Base-by-base conservation (phyloP, 495 filamentous ascomycete species). In the Elasticomyces elasticus region DNA sequence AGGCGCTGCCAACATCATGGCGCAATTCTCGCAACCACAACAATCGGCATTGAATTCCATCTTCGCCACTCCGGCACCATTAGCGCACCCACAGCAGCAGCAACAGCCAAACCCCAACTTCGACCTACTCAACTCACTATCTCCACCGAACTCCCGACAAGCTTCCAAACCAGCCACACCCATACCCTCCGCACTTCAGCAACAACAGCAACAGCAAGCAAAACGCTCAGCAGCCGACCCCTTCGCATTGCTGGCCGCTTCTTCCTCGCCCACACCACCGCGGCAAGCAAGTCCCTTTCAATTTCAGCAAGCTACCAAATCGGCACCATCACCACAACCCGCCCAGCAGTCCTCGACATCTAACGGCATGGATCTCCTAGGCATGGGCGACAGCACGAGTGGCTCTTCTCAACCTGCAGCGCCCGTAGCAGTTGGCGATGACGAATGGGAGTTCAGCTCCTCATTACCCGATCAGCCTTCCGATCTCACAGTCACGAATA, bases 401-500 rank as follows among this genome's bases (percentile, higher is more conserved):
- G 23, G 49, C 63, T 22, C 54, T 51, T 37, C 62, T 62, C 52
- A 54, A 54, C 19, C 49, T 31, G 52, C 51, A 59, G 52, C 64
- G 50, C 62, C 69, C 69, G 28, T 51, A 62, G 24, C 49, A 69
- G 46, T 62, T 71, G 24, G 55, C 65, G 84, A 87, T 20, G 92
- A 98, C 57, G 92, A 98, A 61, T 98, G 92, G 92, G 81, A 82
- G 31, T 98, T 97, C 63, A 76, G 86, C 7, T 96, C 92, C 4
- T 86, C 92, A 0, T 72, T 97, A 2, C 89, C 89, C 0, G 79
- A 84, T 11, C 79, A 74, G 24, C 72, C 74, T 0, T 79, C 89
- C 54, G 73, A 76, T 13, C 64, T 95, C 13, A 64, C 73, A 7
- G 81, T 90, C 51, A 68, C 76, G 44, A 76, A 79, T 60, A 75